Base-by-base conservation (phyloP, 1,284 basidiomycete genomes). In the Marasmius tenuissimus region DNA sequence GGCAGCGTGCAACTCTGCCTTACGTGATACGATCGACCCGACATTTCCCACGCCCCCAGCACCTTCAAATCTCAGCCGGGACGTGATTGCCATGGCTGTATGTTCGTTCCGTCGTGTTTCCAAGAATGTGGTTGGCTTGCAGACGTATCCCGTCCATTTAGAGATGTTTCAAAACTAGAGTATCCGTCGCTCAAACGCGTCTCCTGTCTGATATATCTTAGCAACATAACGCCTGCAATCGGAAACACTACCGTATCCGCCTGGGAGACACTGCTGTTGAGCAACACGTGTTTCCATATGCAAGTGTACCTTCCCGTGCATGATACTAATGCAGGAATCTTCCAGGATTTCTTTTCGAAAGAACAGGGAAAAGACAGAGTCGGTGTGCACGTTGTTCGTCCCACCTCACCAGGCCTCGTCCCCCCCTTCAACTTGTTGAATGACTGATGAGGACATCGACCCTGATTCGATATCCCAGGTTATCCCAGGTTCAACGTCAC, bases 1-100 rank as follows among this genome's bases (percentile, higher is more conserved):
- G 34, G 33, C 40, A 45, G n/a, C n/a, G 37, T 27, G n/a, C 20
- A 18, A 47, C 18, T 35, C 59, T 55, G 53, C 52, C 62, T 66
- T 66, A 63, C 58, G 62, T 58, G 63, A 66, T 53, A 48, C 54
- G 65, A 63, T 64, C 63, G 61, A 60, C 54, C 61, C 53, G 55
- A 27, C 27, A 27, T 65, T 53, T 58, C 57, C 56, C 56, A 33
- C 52, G 50, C 53, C 48, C 51, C 18, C 34, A 33, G n/a, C 33
- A 18, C 33, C 33, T 37, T 53, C n/a, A 34, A 37, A 53, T 27
- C 33, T 37, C 51, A 35, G 27, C 12, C 22, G 34, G 22, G 22
- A 33, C 48, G 48, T 50, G 48, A 49, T 49, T 49, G 16, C 33
- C 14, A 50, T 50, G 22, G 34, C 12, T 50, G 22, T 18, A 27